Conservation (phyloP, 352 stramenopile species). For the Pythium aphanidermatum region DNA sequence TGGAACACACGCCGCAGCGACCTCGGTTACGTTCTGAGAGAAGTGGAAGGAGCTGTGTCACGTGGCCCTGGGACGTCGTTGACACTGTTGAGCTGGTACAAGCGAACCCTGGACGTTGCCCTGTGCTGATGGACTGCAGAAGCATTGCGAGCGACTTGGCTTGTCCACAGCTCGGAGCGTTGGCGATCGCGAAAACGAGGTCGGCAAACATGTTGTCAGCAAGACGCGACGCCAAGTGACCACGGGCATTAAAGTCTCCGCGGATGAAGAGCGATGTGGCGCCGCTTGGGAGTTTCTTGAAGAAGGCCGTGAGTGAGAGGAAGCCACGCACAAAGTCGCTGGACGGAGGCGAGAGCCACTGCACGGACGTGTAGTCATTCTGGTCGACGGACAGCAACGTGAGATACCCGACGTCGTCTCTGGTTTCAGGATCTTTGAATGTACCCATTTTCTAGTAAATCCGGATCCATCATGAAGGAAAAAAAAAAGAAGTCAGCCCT, state of each 20-base stretch:
- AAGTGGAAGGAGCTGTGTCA: slow-evolving; percentile 16
- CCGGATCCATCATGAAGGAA: not conserved
- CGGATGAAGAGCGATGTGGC: slow-evolving; percentile 62
- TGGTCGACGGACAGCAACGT: slow-evolving; percentile 66
- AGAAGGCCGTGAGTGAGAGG: slow-evolving; percentile 56
- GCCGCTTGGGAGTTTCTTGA: slow-evolving; percentile 50
- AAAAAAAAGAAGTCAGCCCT: slow-evolving; percentile 1
- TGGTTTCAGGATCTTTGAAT: slow-evolving; percentile 17
- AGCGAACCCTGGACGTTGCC: too few relatives aligned
- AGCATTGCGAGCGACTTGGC: slow-evolving; percentile 70
- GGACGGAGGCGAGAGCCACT: slow-evolving; percentile 5
- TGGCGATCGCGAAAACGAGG: slow-evolving; percentile 49
- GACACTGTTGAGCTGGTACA: slow-evolving; percentile 1
- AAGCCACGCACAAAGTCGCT: slow-evolving; percentile 48
- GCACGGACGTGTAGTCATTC: slow-evolving; percentile 3
- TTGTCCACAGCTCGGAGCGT: slow-evolving; percentile 56
- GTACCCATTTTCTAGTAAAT: slow-evolving; percentile 65
- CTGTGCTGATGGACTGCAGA: slow-evolving; percentile 28
- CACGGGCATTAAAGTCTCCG: slow-evolving; percentile 56
- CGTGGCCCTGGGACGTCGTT: slow-evolving; percentile 6
- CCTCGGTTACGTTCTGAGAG: slow-evolving; percentile 18
- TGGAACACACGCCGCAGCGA: slow-evolving; percentile 48
- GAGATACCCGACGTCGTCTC: slow-evolving; percentile 63
- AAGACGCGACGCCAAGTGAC: slow-evolving; percentile 42
- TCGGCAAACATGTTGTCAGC: slow-evolving; percentile 54